A percentile compares a stretch with the other conserved stretches of the same genome.
Conservation (phyloP, 208 protist genomes). For the Leptomonas pyrrhocoris region DNA sequence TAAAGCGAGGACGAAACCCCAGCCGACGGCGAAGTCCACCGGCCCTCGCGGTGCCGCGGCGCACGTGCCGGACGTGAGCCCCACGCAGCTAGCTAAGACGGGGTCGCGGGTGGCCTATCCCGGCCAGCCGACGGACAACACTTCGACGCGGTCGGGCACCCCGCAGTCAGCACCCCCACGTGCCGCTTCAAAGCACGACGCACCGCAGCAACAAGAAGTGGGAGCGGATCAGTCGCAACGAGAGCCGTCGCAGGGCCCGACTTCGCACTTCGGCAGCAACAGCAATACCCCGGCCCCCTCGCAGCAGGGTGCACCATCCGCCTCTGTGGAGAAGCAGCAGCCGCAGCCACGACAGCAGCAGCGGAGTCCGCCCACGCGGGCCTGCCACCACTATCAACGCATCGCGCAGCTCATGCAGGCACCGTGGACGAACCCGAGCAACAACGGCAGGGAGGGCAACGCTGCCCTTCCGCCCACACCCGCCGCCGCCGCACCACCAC, state of each 20-base stretch:
- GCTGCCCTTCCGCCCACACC: no score
- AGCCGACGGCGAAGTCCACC: no score
- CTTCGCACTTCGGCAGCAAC: no score
- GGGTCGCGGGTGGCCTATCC: not conserved
- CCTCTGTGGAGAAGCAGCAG: no score
- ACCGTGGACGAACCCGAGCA: slow-evolving; percentile 16
- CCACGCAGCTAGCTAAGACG: not conserved
- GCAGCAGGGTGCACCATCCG: no score
- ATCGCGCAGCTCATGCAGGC: slow-evolving; percentile 1
- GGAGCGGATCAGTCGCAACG: not conserved
- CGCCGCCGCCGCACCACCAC: slow-evolving; percentile 10
- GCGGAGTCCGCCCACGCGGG: slow-evolving; percentile 4
- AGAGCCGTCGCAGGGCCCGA: no score
- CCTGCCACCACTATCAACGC: slow-evolving; percentile 11
- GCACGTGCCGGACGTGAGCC: not conserved
- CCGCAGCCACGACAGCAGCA: no score
- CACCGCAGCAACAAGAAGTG: not conserved
- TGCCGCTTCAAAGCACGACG: not conserved
- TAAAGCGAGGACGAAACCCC: no score
- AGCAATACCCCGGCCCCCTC: no score
- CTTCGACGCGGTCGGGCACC: not conserved
- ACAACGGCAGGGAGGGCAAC: slow-evolving; percentile 5
- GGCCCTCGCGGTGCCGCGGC: no score
- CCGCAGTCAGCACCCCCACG: not conserved
- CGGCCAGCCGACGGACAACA: not conserved